phyloP scores from a whole-genome alignment of 495 filamentous ascomycete species.

The Xylaria telfairii region DNA sequence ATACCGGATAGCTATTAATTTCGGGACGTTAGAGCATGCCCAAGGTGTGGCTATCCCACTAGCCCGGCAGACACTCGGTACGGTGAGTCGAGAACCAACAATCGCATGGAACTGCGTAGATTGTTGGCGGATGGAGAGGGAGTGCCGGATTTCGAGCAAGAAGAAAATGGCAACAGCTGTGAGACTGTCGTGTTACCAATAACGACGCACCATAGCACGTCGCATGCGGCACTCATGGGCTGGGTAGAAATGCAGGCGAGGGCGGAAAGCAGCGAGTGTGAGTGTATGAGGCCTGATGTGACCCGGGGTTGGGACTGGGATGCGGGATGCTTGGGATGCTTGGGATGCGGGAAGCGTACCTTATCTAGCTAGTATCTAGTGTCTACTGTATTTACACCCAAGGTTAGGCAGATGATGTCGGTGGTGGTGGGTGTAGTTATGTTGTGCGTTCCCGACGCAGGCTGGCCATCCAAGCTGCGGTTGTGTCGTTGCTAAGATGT shows the following conservation, averaged over 20 bases:
- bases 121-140: not conserved
- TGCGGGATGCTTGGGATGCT: conserved; percentile 11
- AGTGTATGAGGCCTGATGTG: conserved; percentile 8
- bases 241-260: conserved; percentile 21
- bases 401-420: no score
- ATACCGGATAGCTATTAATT: not conserved
- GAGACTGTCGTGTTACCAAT: conserved; percentile 20
- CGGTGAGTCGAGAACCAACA: not conserved
- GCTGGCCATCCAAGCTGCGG: conserved; percentile 15
- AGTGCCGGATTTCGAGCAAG: not conserved
- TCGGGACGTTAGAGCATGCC: conserved; percentile 4
- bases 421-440: not conserved
- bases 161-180: conserved; percentile 8
- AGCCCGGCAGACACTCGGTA: not conserved
- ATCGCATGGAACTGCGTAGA: not conserved
- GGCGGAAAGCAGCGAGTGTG: not conserved
- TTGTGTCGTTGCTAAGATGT: not conserved
- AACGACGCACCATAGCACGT: conserved; percentile 7
- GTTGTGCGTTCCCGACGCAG: conserved; percentile 24
- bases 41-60: conserved; percentile 3
- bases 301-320: not conserved
- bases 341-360: conserved; percentile 1
- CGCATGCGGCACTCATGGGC: conserved; percentile 14
- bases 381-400: no score
- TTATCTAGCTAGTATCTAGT: not conserved